Evolutionary conservation across 2,329 filamentous ascomycete species (phyloP), one percentile per base, ranked within the genome.

Genomic region (Microsporum ferrugineum): DNA sequence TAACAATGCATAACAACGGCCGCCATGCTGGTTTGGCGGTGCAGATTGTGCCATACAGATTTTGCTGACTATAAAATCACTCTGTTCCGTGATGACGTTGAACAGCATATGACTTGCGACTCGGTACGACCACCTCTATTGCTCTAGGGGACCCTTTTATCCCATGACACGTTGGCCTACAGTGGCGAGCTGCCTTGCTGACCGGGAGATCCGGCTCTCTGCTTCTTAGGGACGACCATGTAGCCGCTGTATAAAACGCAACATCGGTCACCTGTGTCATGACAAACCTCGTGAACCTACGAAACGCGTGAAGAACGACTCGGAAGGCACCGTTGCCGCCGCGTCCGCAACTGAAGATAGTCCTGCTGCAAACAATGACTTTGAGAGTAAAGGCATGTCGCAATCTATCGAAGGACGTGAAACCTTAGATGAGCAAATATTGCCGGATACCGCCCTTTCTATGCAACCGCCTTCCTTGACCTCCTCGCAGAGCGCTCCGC

Each of bases 231-330:
- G 95, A 79, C 87, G 94, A 73, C 94, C 94, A 71, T 99, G 94
- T 82, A 92, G 90, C 70, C 85, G 94, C 77, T 99, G 94, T 80
- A 89, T 97, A 77, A 99, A 97, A 79, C 87, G 94, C 71, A 96
- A 96, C 78, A 99, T 99, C 75, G 94, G 92, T 70, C 94, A 99
- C 76, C 82, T 99, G 67, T 99, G 94, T 76, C 94, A 96, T 78
- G 94, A 99, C 76, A 94, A 97, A 77, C 92, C 91, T 67, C 87
- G 92, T 75, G 92, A 99, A 71, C 80, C 85, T 67, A 84, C 87
- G 63, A 95, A 94, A 77, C 92, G 91, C 76, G 77, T 82, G 68
- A 96, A 92, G 77, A 82, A 79, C 71, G 79, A 84, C 67, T 78
- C 79, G 65, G 81, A 79, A 64, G 76, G 80, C 63, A 79, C 83